These are phyloP conservation scores for Hyaloperonospora brassicae DNA, from an alignment of 352 stramenopile species.

Conservation along the genomic window DNA sequence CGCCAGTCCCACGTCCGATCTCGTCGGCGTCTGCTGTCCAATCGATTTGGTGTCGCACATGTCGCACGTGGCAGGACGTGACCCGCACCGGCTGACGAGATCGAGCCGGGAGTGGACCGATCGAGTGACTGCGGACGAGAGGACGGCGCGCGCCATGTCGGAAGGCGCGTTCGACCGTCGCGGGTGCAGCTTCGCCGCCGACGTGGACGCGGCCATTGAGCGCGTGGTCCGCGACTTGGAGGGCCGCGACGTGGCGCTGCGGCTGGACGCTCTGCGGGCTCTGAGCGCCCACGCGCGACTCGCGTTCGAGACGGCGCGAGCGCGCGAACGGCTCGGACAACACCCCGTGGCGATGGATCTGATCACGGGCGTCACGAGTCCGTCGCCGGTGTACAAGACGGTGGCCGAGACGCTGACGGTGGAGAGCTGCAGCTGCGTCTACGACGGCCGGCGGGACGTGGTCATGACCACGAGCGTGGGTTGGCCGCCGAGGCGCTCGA, in stretches of 20 bases:
- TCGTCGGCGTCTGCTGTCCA: too few relatives aligned
- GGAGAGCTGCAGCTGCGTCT: constrained; percentile 54
- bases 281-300: constrained; percentile 51
- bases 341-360: constrained; percentile 61
- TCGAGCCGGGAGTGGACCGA: too few relatives aligned
- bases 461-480: constrained; percentile 48
- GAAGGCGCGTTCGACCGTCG: constrained; percentile 38
- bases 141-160: constrained; percentile 12
- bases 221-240: constrained; percentile 67
- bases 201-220: constrained; percentile 63
- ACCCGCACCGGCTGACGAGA: too few relatives aligned
- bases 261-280: constrained; percentile 55
- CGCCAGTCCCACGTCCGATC: too few relatives aligned
- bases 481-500: constrained; percentile 40
- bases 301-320: constrained; percentile 57
- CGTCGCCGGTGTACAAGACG: constrained; percentile 39
- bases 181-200: constrained; percentile 48
- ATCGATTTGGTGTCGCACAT: too few relatives aligned
- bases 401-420: constrained; percentile 36
- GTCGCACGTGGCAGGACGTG: too few relatives aligned
- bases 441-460: constrained; percentile 53
- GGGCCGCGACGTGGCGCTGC: constrained; percentile 53
- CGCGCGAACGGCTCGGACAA: constrained; percentile 47
- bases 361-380: constrained; percentile 39
- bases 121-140: too few relatives aligned